phyloP scores from a whole-genome alignment of 2,329 filamentous ascomycete species.

The Karstenula rhodostoma region DNA sequence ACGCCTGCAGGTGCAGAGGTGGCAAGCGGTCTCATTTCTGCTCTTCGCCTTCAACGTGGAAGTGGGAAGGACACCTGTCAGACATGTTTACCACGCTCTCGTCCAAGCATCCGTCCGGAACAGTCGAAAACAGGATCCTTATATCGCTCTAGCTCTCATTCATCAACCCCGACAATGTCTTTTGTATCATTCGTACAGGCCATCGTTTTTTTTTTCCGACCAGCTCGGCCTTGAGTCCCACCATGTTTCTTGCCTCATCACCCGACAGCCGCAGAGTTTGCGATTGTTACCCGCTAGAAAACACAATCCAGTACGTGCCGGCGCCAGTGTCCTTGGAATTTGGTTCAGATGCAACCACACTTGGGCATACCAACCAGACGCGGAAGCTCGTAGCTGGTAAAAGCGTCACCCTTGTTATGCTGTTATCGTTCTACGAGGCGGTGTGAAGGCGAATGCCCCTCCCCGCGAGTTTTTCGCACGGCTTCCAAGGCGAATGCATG shows the following conservation, averaged over 20 bases:
- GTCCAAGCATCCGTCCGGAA: background rate
- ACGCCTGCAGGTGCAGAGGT: background rate
- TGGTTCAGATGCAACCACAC: conserved; percentile 24
- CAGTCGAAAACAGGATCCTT: background rate
- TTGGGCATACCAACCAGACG: conserved; percentile 14
- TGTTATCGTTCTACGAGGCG: conserved; percentile 10
- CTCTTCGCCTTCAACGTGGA: background rate
- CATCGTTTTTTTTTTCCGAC: background rate
- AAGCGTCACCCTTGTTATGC: background rate
- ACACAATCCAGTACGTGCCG: conserved; percentile 11
- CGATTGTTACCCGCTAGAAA: background rate
- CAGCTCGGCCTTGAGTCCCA: background rate
- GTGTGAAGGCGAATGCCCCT: conserved; percentile 11
- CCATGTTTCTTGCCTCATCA: background rate
- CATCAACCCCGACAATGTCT: background rate
- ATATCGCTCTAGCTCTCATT: background rate
- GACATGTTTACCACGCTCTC: background rate
- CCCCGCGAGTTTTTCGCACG: background rate
- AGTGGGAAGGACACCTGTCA: background rate
- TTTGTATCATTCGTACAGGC: background rate
- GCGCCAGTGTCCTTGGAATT: background rate
- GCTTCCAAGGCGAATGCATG: background rate
- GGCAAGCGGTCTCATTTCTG: background rate
- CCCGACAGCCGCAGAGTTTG: background rate
- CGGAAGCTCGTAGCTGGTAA: conserved; percentile 6